A percentile compares a stretch with the other conserved stretches of the same genome.
phyloP scores from a whole-genome alignment of 768 basidiomycete species.

The Phylloporus scabripes region DNA sequence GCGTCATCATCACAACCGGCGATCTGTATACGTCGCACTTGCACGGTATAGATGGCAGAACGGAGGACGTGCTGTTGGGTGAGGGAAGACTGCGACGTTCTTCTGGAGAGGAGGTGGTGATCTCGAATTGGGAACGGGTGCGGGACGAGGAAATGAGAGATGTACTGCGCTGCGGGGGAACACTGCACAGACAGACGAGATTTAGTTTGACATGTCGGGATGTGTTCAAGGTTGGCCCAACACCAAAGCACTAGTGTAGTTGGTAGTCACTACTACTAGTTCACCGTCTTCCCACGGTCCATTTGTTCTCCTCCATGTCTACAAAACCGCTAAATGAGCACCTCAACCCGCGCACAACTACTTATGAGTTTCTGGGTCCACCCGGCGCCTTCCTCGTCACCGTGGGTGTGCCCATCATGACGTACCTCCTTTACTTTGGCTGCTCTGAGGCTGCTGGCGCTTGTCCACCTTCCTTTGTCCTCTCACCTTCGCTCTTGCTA shows the following conservation, averaged over 20 bases:
- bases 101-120: slow-evolving; percentile 26
- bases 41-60: slow-evolving; percentile 71
- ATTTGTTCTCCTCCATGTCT: slow-evolving; percentile 13
- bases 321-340: slow-evolving; percentile 26
- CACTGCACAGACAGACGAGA: slow-evolving; percentile 52
- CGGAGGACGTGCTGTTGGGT: slow-evolving; percentile 42
- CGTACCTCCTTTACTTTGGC: slow-evolving; percentile 72
- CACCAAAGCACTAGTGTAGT: background rate
- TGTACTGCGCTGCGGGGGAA: slow-evolving; percentile 43
- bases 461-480: slow-evolving; percentile 52
- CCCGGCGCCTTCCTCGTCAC: slow-evolving; percentile 69
- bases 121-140: slow-evolving; percentile 60
- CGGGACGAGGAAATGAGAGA: slow-evolving; percentile 34
- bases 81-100: slow-evolving; percentile 19
- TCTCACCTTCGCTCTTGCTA: slow-evolving; percentile 30
- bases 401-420: slow-evolving; percentile 60
- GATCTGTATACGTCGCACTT: slow-evolving; percentile 66
- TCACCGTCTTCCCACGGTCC: too few relatives aligned
- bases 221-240: slow-evolving; percentile 52
- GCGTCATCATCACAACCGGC: slow-evolving; percentile 70
- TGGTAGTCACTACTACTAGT: too few relatives aligned
- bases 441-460: slow-evolving; percentile 69
- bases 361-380: slow-evolving; percentile 82
- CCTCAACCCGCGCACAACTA: slow-evolving; percentile 64
- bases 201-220: slow-evolving; percentile 86